Evolutionary conservation across 768 basidiomycete genomes (phyloP), one percentile per base, ranked within the genome.

Genomic region (Leccinum barrowsii): DNA sequence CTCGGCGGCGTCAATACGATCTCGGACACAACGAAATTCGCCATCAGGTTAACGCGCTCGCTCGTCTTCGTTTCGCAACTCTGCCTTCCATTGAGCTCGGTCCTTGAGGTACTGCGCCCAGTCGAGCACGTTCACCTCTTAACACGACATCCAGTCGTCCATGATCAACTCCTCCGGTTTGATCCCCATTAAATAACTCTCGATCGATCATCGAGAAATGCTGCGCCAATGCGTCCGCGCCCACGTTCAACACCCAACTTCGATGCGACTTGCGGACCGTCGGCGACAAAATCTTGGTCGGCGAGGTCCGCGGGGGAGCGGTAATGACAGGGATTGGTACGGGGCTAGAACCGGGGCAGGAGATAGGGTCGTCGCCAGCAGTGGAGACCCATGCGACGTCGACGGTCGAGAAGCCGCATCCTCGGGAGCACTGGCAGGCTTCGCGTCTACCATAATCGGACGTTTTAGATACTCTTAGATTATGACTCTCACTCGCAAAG

Each of bases 161-260:
- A 85, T 78, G 40, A 92, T 85, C 19, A 94, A 78, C 66, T 96
- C 94, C 66, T 94, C 91, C 67, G 93, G 94, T 64, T 87, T 88
- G 70, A 96, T 80, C 12, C 83, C 81, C 71, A 90, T 1, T 1
- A 84, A 70, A 92, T 54, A 95, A 74, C 64, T 95, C 93, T 24
- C 90, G 81, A 62, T 96, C 92, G 62, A 96, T 92, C 81, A 92
- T 87, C 7, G 88, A 81, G 66, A 95, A 90, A 65, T 94, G 90
- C 55, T 85, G 80, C 1, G 89, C 89, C 35, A 97, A 70, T 3
- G 73, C 74, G 40, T 84, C 83, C 2, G 89, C 83, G 7, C 83
- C 77, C 68, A 82, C 77, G 32, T 68, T 72, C 19, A 92, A 75
- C 53, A 94, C 78, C 75, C 90, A 94, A 2, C 89, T 92, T 7